Evolutionary conservation across 2,329 filamentous ascomycete genomes (phyloP), one percentile per base, ranked within the genome.

Genomic region (Endothia cerciana): DNA sequence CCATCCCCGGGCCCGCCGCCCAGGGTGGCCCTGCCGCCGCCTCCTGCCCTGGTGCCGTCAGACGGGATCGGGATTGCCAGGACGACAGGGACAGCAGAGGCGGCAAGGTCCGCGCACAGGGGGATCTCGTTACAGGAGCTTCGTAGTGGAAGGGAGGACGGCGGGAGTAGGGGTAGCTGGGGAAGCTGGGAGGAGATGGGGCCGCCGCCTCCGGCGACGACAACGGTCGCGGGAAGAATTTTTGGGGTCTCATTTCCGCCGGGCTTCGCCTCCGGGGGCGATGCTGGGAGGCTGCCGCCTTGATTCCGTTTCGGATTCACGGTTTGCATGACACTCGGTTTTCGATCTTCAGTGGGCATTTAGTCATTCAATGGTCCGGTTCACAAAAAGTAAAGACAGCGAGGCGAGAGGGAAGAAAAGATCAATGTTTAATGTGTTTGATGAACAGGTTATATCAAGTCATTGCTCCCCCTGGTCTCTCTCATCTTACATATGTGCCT

Each of bases 181-280:
- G 66, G 64, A 4, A 66, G 66, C 49, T 66, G 66, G 64, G 66
- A 63, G 58, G 65, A 33, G 49, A 33, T 7, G 11, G 11, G 40
- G 13, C 6, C 19, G 19, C 22, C 43, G 43, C 7, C 19, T 11
- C 33, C 41, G 19, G n/a, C n/a, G n/a, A n/a, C n/a, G n/a, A n/a
- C n/a, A n/a, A 33, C 41, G 15, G 40, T 11, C 13, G 38, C 49
- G 15, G 19, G 61, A 41, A 61, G 57, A 3, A 38, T 65, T 25
- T 59, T 65, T 33, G 63, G 65, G 38, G 40, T 63, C 17, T 63
- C 65, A 15, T 61, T 66, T 13, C 63, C 65, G 33, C 65, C 65
- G 47, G 56, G 33, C n/a, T 7, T 19, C 4, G 51, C 22, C 11
- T 36, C 25, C 8, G 30, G 45, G n/a, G 19, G n/a, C 45, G 41